Evolutionary conservation across 2,329 filamentous ascomycete species (phyloP), one percentile per base, ranked within the genome.

Genomic region (Beauveria brongniartii): DNA sequence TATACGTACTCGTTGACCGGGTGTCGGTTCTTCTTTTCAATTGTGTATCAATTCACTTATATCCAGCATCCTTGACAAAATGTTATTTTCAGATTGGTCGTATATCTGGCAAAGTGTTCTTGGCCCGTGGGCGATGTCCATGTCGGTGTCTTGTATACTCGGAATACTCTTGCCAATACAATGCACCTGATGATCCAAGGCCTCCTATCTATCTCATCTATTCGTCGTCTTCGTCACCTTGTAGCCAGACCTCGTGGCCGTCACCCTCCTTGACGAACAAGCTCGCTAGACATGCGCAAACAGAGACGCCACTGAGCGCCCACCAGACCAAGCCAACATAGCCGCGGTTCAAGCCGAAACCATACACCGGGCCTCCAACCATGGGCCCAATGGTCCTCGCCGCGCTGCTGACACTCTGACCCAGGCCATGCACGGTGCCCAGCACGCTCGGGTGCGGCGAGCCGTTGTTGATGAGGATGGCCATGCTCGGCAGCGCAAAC

Each of bases 171-270:
- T 22, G 20, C 20, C 18, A 47, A 47, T 46, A 20, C 26, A 26
- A 37, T n/a, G 2, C 18, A 9, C n/a, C n/a, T 34, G 3, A 34
- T 37, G n/a, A 56, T 47, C 2, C 1, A 26, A 18, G 2, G 10
- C 4, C 26, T 46, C 28, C 2, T 37, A 5, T 37, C 14, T 24
- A 28, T 24, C 16, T 56, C 43, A 8, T 24, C 16, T 68, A 48
- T 22, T 68, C 64, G 22, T 71, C 69, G 37, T 81, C 80, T 30
- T 82, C 78, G 64, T 88, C 85, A 0, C 84, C 85, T 30, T 86
- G 82, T 2, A 88, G 69, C 76, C 84, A 78, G 51, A 88, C 82
- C 69, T 88, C 85, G 69, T 88, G 84, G 0, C 86, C 86, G 66
- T 85, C 75, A 0, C 85, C 85, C 65, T 88, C 85, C 56, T 73